Evolutionary conservation across 495 filamentous ascomycete genomes (phyloP).

Genomic region (Podospora australis): DNA sequence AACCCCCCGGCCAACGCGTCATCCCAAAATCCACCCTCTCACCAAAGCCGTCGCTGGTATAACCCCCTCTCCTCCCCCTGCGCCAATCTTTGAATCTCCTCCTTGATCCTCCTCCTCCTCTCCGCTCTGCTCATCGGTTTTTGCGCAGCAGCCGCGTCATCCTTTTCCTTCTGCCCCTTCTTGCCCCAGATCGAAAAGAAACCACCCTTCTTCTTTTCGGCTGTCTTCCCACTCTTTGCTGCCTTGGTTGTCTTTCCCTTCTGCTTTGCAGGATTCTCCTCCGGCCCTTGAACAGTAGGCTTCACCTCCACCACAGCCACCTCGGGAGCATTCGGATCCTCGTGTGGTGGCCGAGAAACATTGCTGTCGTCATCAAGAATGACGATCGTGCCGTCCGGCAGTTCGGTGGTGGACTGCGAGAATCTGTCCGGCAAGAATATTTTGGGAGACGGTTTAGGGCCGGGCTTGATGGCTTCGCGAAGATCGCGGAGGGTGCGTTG

Average conservation of each 20-base stretch:
- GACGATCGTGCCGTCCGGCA: conserved; percentile 2
- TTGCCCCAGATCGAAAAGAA: conserved; percentile 9
- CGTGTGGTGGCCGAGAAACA: neutral
- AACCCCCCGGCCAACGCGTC: neutral
- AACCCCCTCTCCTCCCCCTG: conserved; percentile 33
- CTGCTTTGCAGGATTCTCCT: neutral
- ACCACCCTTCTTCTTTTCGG: neutral
- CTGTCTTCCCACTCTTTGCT: neutral
- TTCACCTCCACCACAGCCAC: conserved; percentile 26
- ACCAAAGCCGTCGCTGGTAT: conserved; percentile 44
- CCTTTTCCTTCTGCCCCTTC: conserved; percentile 4
- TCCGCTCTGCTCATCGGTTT: conserved; percentile 40
- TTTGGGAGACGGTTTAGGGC: conserved; percentile 34
- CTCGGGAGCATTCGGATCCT: neutral
- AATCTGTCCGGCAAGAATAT: conserved; percentile 38
- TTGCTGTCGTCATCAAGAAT: conserved; percentile 1
- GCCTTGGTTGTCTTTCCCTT: neutral
- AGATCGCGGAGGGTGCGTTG: conserved; percentile 48
- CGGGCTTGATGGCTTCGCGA: conserved; percentile 39
- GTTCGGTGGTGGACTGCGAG: conserved; percentile 25
- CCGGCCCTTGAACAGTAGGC: conserved; percentile 22
- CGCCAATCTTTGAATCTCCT: conserved; percentile 41
- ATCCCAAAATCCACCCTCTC: conserved; percentile 8
- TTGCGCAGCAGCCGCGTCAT: conserved; percentile 9
- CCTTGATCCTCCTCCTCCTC: conserved; percentile 44